Base-by-base conservation (phyloP, 495 filamentous ascomycete species). In the Physcia stellaris region DNA sequence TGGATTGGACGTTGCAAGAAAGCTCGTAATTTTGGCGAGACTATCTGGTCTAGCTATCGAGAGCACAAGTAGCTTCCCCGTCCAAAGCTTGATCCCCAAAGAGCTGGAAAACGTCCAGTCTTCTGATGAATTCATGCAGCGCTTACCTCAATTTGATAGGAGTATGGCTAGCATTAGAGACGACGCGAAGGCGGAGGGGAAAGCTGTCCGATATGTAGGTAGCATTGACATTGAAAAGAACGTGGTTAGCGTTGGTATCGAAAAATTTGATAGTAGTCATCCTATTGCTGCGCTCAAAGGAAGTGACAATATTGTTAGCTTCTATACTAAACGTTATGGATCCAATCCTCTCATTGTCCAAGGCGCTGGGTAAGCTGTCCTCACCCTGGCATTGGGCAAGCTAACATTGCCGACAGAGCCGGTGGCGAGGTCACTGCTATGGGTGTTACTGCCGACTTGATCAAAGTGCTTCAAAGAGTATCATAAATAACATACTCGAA, bases 301-400 rank as follows among this genome's bases (percentile, higher is more conserved):
- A 26, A 94, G 86, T 59, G 90, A 94, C 55, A 96, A 96, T 64
- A 88, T 95, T 54, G 90, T 98, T 52, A 90, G 77, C 68, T 94
- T 98, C 69, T 93, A 90, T 60, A 95, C 90, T 31, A 79, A 87
- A 66, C 73, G 90, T 49, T 96, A 98, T 54, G 85, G 84, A 27
- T 66, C 64, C 42, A 92, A 86, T 56, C 83, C 90, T 10, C 61
- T 95, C 39, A 90, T 95, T 53, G 75, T 98, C 34, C 86, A 94
- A 67, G 90, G 90, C 41, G 87, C 86, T 26, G 90, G 87, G 64
- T 66, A 46, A 58, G 56, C 52, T 32, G 30, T 39, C 2, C 28
- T 27, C 20, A 18, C 26, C 17, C 27, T 32, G 4, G 9, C 13
- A 39, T 23, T 42, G 28, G 19, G 12, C 0, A 21, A 15, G 21